These are phyloP conservation scores for Penicillium robsamsonii DNA, from an alignment of 495 filamentous ascomycete genomes.

Conservation along the genomic window DNA sequence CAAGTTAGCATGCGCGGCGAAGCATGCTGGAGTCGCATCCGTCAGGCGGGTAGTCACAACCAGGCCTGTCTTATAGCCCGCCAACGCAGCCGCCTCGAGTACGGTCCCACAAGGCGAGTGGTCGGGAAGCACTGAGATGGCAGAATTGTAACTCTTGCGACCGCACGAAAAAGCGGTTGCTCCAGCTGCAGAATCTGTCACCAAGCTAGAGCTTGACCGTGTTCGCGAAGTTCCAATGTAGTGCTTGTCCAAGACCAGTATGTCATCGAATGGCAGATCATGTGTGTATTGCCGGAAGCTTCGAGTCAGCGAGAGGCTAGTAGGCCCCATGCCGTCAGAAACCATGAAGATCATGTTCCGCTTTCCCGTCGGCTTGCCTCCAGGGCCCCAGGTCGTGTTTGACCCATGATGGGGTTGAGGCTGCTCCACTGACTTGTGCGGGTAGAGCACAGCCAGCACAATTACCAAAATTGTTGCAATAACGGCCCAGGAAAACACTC, in stretches of 20 bases:
- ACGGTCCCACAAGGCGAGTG: conserved; percentile 88
- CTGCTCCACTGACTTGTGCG: conserved; percentile 54
- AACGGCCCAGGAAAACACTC: conserved; percentile 82
- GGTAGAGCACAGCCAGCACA: conserved; percentile 69
- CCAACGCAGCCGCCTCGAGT: conserved; percentile 87
- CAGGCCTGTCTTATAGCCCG: conserved; percentile 87
- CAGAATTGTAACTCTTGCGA: conserved; percentile 90
- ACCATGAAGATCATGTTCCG: conserved; percentile 98
- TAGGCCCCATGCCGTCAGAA: conserved; percentile 95
- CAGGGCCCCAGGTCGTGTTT: conserved; percentile 35
- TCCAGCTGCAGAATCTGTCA: conserved; percentile 93
- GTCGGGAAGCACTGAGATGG: conserved; percentile 85
- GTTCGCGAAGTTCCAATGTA: conserved; percentile 88
- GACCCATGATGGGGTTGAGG: conserved; percentile 20
- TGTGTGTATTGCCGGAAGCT: conserved; percentile 72
- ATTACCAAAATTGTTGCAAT: conserved; percentile 79
- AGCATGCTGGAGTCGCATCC: conserved; percentile 96
- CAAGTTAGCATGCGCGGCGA: conserved; percentile 81
- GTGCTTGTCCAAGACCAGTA: conserved; percentile 76
- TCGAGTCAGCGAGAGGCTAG: conserved; percentile 79
- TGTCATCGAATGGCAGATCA: conserved; percentile 65
- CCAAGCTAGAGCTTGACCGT: conserved; percentile 71
- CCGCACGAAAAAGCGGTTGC: conserved; percentile 95
- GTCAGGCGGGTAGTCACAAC: conserved; percentile 95
- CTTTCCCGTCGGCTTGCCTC: conserved; percentile 64